A percentile compares a stretch with the other conserved stretches of the same genome.
phyloP scores from a whole-genome alignment of 441 rosid genomes.

The Adansonia grandidieri region DNA sequence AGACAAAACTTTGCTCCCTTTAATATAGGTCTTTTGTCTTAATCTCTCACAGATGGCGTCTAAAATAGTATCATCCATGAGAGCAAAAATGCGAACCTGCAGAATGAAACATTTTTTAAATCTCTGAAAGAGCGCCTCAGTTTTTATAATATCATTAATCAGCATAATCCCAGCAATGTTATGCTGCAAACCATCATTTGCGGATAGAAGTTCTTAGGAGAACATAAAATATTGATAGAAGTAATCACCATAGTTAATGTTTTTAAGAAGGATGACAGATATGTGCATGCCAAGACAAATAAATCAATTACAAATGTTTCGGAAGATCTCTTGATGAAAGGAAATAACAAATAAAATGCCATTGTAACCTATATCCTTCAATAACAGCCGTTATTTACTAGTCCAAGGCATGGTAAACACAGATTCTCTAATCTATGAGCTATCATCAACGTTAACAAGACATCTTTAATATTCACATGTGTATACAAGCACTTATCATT shows the following conservation, averaged over 20 bases:
- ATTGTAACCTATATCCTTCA: neutral
- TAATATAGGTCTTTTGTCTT: slow-evolving; percentile 67
- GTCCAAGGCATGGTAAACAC: neutral
- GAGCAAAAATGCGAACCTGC: slow-evolving; percentile 74
- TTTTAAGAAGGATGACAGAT: neutral
- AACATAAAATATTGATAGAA: slow-evolving; percentile 4
- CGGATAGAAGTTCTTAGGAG: slow-evolving; percentile 10
- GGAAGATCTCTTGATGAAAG: slow-evolving; percentile 2
- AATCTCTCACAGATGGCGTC: slow-evolving; percentile 83
- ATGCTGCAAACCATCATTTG: slow-evolving; percentile 17
- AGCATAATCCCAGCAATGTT: neutral
- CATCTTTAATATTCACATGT: neutral
- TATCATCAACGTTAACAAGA: neutral
- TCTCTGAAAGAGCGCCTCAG: slow-evolving; percentile 2
- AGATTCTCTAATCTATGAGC: slow-evolving; percentile 9
- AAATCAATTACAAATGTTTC: neutral
- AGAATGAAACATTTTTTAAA: slow-evolving; percentile 22
- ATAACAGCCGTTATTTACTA: neutral
- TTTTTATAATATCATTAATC: slow-evolving; percentile 8
- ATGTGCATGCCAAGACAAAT: slow-evolving; percentile 4
- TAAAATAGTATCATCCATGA: slow-evolving; percentile 72
- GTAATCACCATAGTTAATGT: neutral
- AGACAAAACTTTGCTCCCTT: slow-evolving; percentile 60
- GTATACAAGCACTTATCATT: slow-evolving; percentile 11
- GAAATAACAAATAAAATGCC: neutral